phyloP scores from a whole-genome alignment of 495 filamentous ascomycete species.

The Penicillium pancosmium region DNA sequence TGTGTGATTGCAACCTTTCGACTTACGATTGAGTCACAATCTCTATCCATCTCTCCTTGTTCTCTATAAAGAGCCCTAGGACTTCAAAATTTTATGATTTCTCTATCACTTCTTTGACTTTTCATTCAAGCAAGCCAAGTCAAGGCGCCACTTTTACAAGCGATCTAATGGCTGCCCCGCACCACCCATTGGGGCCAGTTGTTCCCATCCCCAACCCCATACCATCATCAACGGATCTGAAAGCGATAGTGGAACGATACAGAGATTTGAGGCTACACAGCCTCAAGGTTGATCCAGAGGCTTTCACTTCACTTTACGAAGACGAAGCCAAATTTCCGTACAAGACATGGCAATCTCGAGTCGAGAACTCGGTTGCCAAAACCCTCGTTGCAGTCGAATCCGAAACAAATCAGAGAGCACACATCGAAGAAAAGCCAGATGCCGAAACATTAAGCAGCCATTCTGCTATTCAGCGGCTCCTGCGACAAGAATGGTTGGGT shows the following conservation, averaged over 20 bases:
- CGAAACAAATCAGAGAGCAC: neutral
- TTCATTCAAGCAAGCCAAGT: neutral
- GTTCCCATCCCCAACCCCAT: constrained; percentile 24
- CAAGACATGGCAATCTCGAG: constrained; percentile 43
- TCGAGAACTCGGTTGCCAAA: constrained; percentile 47
- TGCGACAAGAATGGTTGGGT: constrained; percentile 30
- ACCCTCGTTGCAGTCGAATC: constrained; percentile 41
- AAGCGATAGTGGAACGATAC: constrained; percentile 20
- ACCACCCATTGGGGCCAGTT: constrained; percentile 5
- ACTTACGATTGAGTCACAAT: neutral
- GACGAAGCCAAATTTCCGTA: constrained; percentile 44
- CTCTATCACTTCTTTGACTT: neutral
- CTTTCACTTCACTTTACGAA: constrained; percentile 54
- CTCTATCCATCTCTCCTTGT: neutral
- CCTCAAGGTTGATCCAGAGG: constrained; percentile 32
- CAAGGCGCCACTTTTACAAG: neutral
- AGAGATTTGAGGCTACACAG: constrained; percentile 32
- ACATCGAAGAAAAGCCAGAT: no score
- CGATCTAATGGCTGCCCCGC: constrained; percentile 9
- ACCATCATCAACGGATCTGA: constrained; percentile 7
- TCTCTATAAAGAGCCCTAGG: neutral
- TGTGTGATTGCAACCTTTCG: neutral
- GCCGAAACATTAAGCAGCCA: constrained; percentile 5
- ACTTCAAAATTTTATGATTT: neutral
- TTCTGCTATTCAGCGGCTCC: constrained; percentile 13